Percentiles rank a stretch among this genome's conserved stretches.
Evolutionary conservation across 495 filamentous ascomycete species (phyloP).

Genomic region (Tuber brumale): DNA sequence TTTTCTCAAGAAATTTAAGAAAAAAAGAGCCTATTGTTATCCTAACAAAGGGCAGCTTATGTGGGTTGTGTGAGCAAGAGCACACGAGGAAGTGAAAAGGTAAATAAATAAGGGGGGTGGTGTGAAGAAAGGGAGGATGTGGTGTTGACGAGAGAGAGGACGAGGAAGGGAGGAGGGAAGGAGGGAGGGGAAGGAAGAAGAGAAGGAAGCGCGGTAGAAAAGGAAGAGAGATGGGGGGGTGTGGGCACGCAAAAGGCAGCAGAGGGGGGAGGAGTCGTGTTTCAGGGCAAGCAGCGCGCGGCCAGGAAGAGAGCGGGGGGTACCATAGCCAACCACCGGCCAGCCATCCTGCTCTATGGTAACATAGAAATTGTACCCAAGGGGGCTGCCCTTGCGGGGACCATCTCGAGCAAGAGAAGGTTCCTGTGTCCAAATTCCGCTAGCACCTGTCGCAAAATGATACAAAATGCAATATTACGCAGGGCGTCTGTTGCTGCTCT

Average conservation of each 20-base stretch:
- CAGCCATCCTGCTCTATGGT: constrained; percentile 18
- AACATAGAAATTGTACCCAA: constrained; percentile 9
- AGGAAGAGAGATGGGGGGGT: constrained; percentile 22
- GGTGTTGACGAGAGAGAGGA: constrained; percentile 25
- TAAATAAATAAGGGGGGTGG: background rate
- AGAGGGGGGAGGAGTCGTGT: constrained; percentile 20
- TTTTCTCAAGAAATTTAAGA: constrained; percentile 7
- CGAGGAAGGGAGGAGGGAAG: constrained; percentile 40
- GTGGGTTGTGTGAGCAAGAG: constrained; percentile 14
- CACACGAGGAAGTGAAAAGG: constrained; percentile 12
- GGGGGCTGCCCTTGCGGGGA: constrained; percentile 22
- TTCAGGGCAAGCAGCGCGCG: constrained; percentile 34
- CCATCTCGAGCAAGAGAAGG: background rate
- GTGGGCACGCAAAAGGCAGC: constrained; percentile 32
- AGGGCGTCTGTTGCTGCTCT: constrained; percentile 6
- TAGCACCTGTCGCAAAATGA: constrained; percentile 23
- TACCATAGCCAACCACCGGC: constrained; percentile 6
- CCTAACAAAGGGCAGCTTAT: constrained; percentile 7
- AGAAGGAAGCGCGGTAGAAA: constrained; percentile 23
- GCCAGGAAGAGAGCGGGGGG: constrained; percentile 13
- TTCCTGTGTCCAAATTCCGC: constrained; percentile 18
- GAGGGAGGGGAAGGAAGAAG: constrained; percentile 33
- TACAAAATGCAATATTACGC: constrained; percentile 11
- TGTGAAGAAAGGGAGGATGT: constrained; percentile 8
- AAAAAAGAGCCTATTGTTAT: constrained; percentile 9